A percentile compares a stretch with the other conserved stretches of the same genome.
Conservation (phyloP, 495 filamentous ascomycete species). For the Arthonia radiata region DNA sequence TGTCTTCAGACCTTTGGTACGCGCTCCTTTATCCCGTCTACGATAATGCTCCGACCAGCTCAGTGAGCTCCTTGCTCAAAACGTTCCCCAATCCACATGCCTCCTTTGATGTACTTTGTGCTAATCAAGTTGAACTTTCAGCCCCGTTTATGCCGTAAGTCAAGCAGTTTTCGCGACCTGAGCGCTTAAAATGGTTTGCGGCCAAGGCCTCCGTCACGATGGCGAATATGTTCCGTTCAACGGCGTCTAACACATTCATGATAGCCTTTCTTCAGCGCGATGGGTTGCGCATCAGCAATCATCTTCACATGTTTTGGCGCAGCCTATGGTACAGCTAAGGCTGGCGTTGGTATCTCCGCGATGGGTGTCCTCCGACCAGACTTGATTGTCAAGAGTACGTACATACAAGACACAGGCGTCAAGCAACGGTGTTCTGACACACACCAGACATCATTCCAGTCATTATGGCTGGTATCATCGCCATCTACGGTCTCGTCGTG, state of each 20-base stretch:
- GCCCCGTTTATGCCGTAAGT: slow-evolving; percentile 98
- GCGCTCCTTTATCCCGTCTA: slow-evolving; percentile 16
- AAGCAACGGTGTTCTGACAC: too few species aligned
- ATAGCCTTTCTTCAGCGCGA: slow-evolving; percentile 96
- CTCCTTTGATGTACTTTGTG: slow-evolving; percentile 5
- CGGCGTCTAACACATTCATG: slow-evolving; percentile 5
- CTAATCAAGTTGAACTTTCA: slow-evolving; percentile 23
- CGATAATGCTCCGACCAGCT: slow-evolving; percentile 8
- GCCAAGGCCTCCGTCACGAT: not conserved
- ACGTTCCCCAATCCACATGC: slow-evolving; percentile 1
- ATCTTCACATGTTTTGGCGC: slow-evolving; percentile 98
- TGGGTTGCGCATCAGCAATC: slow-evolving; percentile 95
- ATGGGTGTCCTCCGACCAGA: slow-evolving; percentile 97
- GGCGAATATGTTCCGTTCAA: slow-evolving; percentile 1
- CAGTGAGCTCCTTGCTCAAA: not conserved
- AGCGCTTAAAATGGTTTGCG: slow-evolving; percentile 1
- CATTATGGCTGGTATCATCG: slow-evolving; percentile 99
- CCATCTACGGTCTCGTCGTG: slow-evolving; percentile 98
- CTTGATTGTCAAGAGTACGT: slow-evolving; percentile 96
- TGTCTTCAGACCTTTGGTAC: slow-evolving; percentile 44
- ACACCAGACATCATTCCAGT: too few species aligned
- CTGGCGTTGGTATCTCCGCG: slow-evolving; percentile 90
- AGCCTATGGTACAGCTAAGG: slow-evolving; percentile 97
- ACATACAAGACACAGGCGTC: too few species aligned
- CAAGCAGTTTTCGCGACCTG: slow-evolving; percentile 3